Evolutionary conservation across 306 rosid genomes (phyloP), one percentile per base, ranked within the genome.

Genomic region (Cucurbita pepo): DNA sequence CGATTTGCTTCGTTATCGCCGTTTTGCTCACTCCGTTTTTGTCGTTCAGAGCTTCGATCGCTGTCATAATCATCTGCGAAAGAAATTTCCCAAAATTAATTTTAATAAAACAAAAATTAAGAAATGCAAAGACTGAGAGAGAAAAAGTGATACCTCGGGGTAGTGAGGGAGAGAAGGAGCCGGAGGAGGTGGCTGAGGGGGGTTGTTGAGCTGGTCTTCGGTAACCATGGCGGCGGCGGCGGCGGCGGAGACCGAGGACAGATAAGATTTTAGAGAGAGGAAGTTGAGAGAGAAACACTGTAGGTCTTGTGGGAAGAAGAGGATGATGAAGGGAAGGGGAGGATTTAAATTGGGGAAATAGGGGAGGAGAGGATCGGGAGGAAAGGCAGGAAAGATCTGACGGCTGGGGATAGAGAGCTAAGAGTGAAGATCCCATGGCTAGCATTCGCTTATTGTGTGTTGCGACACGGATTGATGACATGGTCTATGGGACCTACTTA

Each of bases 21-120:
- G 88, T 62, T 69, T 82, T 85, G 83, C 75, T 82, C 7, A 80
- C 78, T 3, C 86, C 86, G 47, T 66, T 76, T 5, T 34, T 21
- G 55, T 82, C 88, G 74, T 80, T 57, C 6, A 85, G 56, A 4
- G 78, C 77, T 63, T 85, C 88, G 41, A 85, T 80, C 37, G 88
- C 88, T 18, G 82, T 45, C 81, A 80, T 80, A 70, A 85, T 78
- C 84, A 85, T 76, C 88, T 85, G 79, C 2, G 6, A 8, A 72
- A 50, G 3, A 47, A 11, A 56, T 38, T 38, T 4, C 0, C 13
- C 6, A 16, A 36, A 13, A 70, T 2, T 14, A 12, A 57, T 7
- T n/a, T 38, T 69, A 6, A 60, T 56, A 8, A n/a, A 19, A 52
- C 5, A 11, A 69, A 66, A 36, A 64, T 50, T 45, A 48, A 16